These are phyloP conservation scores for Staphylotrichum longicolle DNA, from an alignment of 495 filamentous ascomycete species.

Conservation along the genomic window DNA sequence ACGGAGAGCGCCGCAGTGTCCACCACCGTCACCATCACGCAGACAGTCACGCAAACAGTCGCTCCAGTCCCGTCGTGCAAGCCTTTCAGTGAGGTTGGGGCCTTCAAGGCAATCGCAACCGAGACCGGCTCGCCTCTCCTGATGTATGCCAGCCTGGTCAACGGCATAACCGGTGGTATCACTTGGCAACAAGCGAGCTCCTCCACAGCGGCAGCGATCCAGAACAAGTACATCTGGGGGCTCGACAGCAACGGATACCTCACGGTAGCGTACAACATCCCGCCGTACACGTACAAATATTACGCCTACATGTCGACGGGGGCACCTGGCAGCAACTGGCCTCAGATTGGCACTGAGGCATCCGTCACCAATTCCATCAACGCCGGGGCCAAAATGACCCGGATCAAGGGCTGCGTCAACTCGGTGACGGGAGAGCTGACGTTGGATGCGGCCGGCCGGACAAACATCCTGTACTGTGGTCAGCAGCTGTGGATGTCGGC, in stretches of 20 bases:
- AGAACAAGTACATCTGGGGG: not conserved
- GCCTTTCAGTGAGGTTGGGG: not conserved
- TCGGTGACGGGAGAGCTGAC: not conserved
- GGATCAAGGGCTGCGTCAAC: not conserved
- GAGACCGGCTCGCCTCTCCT: not conserved
- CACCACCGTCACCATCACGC: not conserved
- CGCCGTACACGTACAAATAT: not conserved
- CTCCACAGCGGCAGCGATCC: not conserved
- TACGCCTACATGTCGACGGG: not conserved
- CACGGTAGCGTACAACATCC: not conserved
- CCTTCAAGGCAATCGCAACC: not conserved
- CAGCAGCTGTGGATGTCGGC: constrained; percentile 10
- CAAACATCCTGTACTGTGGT: constrained; percentile 13
- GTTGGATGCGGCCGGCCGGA: constrained; percentile 9
- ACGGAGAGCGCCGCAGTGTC: not conserved
- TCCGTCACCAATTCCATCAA: not conserved
- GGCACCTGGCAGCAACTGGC: not conserved
- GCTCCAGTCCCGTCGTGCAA: not conserved
- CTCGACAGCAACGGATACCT: not conserved
- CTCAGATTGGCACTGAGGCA: not conserved
- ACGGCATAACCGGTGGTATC: not conserved
- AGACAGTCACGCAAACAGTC: not conserved
- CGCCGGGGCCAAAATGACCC: not conserved
- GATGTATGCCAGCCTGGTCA: not conserved
- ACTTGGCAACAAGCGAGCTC: not conserved